Evolutionary conservation across 148 eudicot genomes (phyloP).

Genomic region (Polygonum maritimum): DNA sequence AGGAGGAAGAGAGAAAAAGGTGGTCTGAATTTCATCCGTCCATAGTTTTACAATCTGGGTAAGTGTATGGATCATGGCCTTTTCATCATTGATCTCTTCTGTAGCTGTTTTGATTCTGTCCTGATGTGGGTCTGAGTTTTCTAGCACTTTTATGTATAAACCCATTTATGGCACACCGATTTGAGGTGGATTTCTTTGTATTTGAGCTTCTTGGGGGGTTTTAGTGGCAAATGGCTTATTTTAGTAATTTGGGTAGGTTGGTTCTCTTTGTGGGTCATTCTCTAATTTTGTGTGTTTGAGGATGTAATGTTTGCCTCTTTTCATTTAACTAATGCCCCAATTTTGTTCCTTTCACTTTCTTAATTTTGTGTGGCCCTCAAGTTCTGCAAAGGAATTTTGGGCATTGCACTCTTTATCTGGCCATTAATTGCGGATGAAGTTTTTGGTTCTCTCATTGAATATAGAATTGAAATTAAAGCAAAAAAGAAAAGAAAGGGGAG

Average conservation of each 20-base stretch:
- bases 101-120: background rate
- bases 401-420: slow-evolving; percentile 16
- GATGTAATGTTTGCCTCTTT: background rate
- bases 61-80: background rate
- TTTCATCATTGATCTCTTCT: background rate
- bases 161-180: background rate
- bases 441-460: slow-evolving; percentile 11
- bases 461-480: slow-evolving; percentile 4
- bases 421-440: slow-evolving; percentile 33
- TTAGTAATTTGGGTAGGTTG: background rate
- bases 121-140: background rate
- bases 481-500: slow-evolving; percentile 7
- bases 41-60: background rate
- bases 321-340: background rate
- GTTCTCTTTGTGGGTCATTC: background rate
- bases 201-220: background rate
- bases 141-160: background rate
- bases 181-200: background rate
- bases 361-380: slow-evolving; percentile 14
- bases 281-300: background rate
- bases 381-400: slow-evolving; percentile 7
- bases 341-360: slow-evolving; percentile 10
- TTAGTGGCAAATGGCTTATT: background rate
- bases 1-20: background rate
- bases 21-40: background rate